A percentile compares a stretch with the other conserved stretches of the same genome.
phyloP scores from a whole-genome alignment of 768 basidiomycete species.

The Termitomyces sp. region DNA sequence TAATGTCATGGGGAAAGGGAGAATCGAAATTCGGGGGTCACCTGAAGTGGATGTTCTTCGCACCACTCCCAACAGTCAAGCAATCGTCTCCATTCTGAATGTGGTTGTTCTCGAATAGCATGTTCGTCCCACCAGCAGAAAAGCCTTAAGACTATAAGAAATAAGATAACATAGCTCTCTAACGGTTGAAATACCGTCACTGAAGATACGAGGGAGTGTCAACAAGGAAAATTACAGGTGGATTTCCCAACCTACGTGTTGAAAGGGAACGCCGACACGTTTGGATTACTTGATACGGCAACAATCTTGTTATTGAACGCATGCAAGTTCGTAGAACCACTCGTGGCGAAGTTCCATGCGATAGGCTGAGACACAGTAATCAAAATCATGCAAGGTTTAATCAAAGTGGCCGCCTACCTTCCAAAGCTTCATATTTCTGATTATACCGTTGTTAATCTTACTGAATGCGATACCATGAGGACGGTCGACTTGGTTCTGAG shows the following conservation, averaged over 20 bases:
- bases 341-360: conserved; percentile 57
- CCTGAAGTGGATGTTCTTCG: conserved; percentile 52
- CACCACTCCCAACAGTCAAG: conserved; percentile 53
- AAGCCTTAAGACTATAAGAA: conserved; percentile 31
- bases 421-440: conserved; percentile 56
- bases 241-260: conserved; percentile 44
- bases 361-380: conserved; percentile 37
- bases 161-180: neutral
- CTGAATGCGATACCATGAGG: conserved; percentile 54
- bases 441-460: conserved; percentile 51
- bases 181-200: conserved; percentile 32
- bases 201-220: conserved; percentile 8
- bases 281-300: conserved; percentile 43
- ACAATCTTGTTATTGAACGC: conserved; percentile 53
- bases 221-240: neutral
- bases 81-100: conserved; percentile 64
- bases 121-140: conserved; percentile 52
- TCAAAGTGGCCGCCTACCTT: conserved; percentile 29
- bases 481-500: conserved; percentile 47
- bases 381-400: neutral
- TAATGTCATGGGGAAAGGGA: neutral
- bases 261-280: conserved; percentile 50
- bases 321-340: conserved; percentile 46
- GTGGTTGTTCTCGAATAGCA: conserved; percentile 57
- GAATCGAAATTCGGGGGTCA: conserved; percentile 10